These are phyloP conservation scores for Sugiyamaella paludigena DNA, from an alignment of 1,139 yeast species.

Conservation along the genomic window DNA sequence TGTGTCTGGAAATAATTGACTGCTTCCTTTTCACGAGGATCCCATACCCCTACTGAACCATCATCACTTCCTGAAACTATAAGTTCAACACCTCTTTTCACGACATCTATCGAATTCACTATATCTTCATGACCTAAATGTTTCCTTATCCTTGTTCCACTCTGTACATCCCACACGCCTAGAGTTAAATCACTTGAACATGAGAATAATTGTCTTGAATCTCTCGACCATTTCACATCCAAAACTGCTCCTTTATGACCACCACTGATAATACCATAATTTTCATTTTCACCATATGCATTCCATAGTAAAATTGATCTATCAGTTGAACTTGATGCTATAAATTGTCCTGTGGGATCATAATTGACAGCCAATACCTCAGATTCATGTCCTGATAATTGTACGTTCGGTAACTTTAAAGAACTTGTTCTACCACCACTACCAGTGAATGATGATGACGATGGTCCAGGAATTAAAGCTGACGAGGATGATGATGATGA, in stretches of 20 bases:
- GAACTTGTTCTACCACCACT: conserved; percentile 10
- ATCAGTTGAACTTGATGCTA: conserved; percentile 39
- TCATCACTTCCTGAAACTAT: conserved; percentile 64
- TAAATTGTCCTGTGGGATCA: conserved; percentile 33
- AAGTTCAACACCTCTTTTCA: conserved; percentile 36
- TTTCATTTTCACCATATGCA: conserved; percentile 36
- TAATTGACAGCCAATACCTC: conserved; percentile 35
- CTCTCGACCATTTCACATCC: conserved; percentile 47
- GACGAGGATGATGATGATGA: not conserved
- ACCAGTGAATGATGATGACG: not conserved
- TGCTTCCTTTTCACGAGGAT: conserved; percentile 51
- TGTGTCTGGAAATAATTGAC: conserved; percentile 43
- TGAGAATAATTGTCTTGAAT: conserved; percentile 41
- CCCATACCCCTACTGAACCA: conserved; percentile 61
- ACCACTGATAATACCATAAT: conserved; percentile 46
- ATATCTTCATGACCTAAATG: conserved; percentile 52
- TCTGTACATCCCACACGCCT: conserved; percentile 54
- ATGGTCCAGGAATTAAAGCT: not conserved
- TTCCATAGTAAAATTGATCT: conserved; percentile 45
- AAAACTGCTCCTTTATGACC: conserved; percentile 56
- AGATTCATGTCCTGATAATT: conserved; percentile 27
- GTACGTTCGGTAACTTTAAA: conserved; percentile 14
- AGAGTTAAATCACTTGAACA: conserved; percentile 50
- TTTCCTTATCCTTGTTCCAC: conserved; percentile 55
- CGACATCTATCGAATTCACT: conserved; percentile 53